Evolutionary conservation across 768 basidiomycete genomes (phyloP).

Genomic region (Boletus reticulatus): DNA sequence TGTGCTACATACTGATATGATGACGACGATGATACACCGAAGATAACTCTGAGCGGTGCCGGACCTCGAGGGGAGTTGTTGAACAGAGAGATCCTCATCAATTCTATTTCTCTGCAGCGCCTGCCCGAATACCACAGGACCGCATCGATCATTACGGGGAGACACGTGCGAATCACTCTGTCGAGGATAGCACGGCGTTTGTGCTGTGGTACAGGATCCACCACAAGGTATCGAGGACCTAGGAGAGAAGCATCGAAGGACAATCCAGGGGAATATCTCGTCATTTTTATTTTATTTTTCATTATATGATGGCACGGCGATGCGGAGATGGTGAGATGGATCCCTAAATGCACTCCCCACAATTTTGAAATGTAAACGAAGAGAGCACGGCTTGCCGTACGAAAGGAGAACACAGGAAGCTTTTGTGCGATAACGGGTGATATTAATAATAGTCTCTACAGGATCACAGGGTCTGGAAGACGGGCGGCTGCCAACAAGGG

Average conservation of each 20-base stretch:
- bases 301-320: conserved; percentile 20
- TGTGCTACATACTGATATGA: background rate
- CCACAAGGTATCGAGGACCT: conserved; percentile 13
- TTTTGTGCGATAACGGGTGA: background rate
- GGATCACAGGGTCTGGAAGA: conserved; percentile 17
- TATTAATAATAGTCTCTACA: conserved; percentile 8
- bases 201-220: conserved; percentile 27
- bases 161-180: conserved; percentile 19
- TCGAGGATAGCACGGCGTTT: conserved; percentile 16
- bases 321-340: conserved; percentile 29
- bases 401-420: conserved; percentile 14
- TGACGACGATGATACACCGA: background rate
- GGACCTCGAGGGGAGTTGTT: conserved; percentile 5
- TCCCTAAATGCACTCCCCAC: background rate
- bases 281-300: conserved; percentile 12
- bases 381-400: conserved; percentile 8
- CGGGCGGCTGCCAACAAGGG: background rate
- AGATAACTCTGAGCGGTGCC: conserved; percentile 5
- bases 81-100: conserved; percentile 17
- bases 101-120: conserved; percentile 10
- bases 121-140: conserved; percentile 5
- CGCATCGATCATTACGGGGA: conserved; percentile 1
- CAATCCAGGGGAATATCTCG: conserved; percentile 25
- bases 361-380: conserved; percentile 14
- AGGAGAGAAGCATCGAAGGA: conserved; percentile 24